Evolutionary conservation across 1,139 yeast species (phyloP).

Genomic region (Debaryomycetaceae sp.): DNA sequence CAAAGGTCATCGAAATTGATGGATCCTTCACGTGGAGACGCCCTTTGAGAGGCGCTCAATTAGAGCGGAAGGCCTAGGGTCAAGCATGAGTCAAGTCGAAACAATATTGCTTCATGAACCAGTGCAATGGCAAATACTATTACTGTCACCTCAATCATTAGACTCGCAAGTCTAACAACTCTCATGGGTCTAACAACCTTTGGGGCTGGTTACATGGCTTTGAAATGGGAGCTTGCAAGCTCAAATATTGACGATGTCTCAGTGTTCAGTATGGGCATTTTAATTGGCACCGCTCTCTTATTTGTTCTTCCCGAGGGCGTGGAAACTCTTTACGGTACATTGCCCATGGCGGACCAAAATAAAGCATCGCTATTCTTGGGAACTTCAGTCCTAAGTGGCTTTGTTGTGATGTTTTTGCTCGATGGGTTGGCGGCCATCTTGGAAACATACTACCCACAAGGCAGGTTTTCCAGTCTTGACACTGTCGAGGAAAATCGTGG

Average conservation of each 20-base stretch:
- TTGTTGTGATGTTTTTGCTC: conserved; percentile 37
- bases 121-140: background rate
- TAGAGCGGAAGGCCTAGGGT: no score
- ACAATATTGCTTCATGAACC: background rate
- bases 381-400: conserved; percentile 34
- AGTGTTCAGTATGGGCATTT: conserved; percentile 49
- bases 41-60: no score
- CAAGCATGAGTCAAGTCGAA: background rate
- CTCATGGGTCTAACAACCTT: conserved; percentile 23
- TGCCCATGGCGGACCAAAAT: conserved; percentile 10
- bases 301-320: conserved; percentile 66
- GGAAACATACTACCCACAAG: background rate
- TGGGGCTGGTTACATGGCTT: conserved; percentile 23
- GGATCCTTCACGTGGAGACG: no score
- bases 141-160: conserved; percentile 2
- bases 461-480: conserved; percentile 1
- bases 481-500: background rate
- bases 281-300: conserved; percentile 54
- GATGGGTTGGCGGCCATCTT: conserved; percentile 20
- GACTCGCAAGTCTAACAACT: conserved; percentile 7
- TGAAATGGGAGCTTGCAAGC: conserved; percentile 11
- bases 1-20: no score
- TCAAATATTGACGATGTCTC: conserved; percentile 20
- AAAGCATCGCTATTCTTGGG: conserved; percentile 14
- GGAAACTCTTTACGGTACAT: conserved; percentile 29